Base-by-base conservation (phyloP, 345 rosid species). In the Psidium guajava region DNA sequence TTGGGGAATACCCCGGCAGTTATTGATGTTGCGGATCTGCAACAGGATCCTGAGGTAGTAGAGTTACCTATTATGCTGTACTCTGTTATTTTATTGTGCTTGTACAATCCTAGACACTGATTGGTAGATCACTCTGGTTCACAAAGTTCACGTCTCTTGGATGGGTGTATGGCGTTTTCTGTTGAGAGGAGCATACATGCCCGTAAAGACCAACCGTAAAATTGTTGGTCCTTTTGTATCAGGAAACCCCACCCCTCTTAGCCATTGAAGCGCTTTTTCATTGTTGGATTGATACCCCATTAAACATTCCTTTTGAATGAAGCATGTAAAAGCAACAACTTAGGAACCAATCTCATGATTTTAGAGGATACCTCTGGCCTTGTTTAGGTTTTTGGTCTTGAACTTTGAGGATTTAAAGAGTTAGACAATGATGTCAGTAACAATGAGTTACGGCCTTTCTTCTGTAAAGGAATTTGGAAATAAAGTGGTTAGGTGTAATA, bases 21-120 rank as follows among this genome's bases (percentile, higher is more conserved):
- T 81, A 88, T 96, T 32, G 98, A 95, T 90, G 91, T 94, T 0
- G 93, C 89, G 64, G 98, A 94, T 85, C 96, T 96, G 86, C 94
- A 90, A 85, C 90, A 91, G 87, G 90, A 95, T 89, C 98, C 99
- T 1, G 96, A 95, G 99, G 98, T 95, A 86, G 51, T 90, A 59
- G 84, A 42, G 18, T 5, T 47, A 42, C 27, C 24, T 40, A 21
- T 27, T 44, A 80, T 80, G 22, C 36, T 69, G 47, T 69, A 18
- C 47, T 69, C 42, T 69, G 47, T 69, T 36, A 69, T 69, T 36
- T 40, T 40, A 69, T 69, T 36, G 77, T 69, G 77, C 13, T 36
- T 36, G 47, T 69, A 21, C 77, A 69, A 69, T 32, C 77, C 18
- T 18, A 18, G 77, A 69, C 47, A 69, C 18, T 69, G 47, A 69